These are phyloP conservation scores for Pulicaria dysenterica DNA, from an alignment of 129 eudicot species.

Conservation along the genomic window DNA sequence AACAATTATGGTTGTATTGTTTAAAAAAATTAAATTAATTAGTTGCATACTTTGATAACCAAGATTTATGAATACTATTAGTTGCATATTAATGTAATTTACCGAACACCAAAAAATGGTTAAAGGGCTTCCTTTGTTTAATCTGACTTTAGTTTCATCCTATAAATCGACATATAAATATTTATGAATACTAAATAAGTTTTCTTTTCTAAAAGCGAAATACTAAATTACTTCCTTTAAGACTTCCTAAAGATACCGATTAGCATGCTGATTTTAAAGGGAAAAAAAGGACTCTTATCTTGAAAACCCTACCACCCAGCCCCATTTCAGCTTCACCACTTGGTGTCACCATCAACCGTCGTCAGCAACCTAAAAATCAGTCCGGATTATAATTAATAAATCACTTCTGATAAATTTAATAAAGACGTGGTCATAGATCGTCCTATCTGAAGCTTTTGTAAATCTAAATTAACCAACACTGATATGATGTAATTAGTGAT, in stretches of 20 bases:
- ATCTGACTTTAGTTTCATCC: background rate
- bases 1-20: too few species aligned
- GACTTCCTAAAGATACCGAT: background rate
- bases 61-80: too few species aligned
- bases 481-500: too few species aligned
- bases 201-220: background rate
- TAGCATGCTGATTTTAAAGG: slow-evolving; percentile 2
- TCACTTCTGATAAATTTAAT: too few species aligned
- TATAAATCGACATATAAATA: background rate
- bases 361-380: background rate
- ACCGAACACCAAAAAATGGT: too few species aligned
- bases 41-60: too few species aligned
- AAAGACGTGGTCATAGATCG: too few species aligned
- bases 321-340: background rate
- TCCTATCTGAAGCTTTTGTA: background rate
- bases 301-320: slow-evolving; percentile 22
- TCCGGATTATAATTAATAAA: too few species aligned
- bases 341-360: slow-evolving; percentile 10
- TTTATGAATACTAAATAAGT: background rate
- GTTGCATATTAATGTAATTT: too few species aligned
- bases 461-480: background rate
- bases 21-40: too few species aligned
- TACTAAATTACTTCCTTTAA: background rate
- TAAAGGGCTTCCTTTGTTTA: too few species aligned
- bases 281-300: slow-evolving; percentile 15